Evolutionary conservation across 2,329 filamentous ascomycete genomes (phyloP), one percentile per base, ranked within the genome.

Genomic region (Sphaerostilbella broomeana): DNA sequence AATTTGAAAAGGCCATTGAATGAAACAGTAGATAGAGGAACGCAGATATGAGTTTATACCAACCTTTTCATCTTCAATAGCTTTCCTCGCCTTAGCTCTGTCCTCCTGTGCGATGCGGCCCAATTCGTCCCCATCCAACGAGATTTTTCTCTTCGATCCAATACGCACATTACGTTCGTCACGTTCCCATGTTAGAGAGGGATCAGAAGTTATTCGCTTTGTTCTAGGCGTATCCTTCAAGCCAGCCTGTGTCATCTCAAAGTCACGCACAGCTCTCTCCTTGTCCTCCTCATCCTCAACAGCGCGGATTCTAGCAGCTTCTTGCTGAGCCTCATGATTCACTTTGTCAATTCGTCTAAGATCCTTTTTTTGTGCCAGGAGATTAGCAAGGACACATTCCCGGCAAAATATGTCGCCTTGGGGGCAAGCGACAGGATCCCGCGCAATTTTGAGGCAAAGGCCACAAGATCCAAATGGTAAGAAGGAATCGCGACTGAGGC

Each of bases 351-450:
- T 57, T 0, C 92, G 77, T 59, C 88, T 92, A 48, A 94, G 89
- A 57, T 97, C 92, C 64, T 89, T 85, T 51, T 86, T 82, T 62
- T 98, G 90, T 1, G 87, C 76, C 1, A 97, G 72, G n/a, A 98
- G 79, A 54, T 97, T 95, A 50, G 72, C 81, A 38, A 97, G 77
- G 7, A 88, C 89, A 65, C 90, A 98, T 67, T 97, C 92, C 51
- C 87, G 81, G 61, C 90, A 98, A 67, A 97, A 97, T 11, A 98
- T 72, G 61, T 97, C 89, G 45, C 90, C 90, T 48, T 81, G 76
- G 3, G 75, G 69, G 61, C 90, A 97, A 16, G 86, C 80, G 24
- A 95, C 87, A 1, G 92, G 89, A 32, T 87, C 78, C 20, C 82
- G 77, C 15, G 89, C 84, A 6, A 82, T 76, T 44, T 88, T 77